Percentiles rank a stretch among this genome's conserved stretches.
phyloP scores from a whole-genome alignment of 495 filamentous ascomycete genomes.

The Lasiosphaeria ovina region DNA sequence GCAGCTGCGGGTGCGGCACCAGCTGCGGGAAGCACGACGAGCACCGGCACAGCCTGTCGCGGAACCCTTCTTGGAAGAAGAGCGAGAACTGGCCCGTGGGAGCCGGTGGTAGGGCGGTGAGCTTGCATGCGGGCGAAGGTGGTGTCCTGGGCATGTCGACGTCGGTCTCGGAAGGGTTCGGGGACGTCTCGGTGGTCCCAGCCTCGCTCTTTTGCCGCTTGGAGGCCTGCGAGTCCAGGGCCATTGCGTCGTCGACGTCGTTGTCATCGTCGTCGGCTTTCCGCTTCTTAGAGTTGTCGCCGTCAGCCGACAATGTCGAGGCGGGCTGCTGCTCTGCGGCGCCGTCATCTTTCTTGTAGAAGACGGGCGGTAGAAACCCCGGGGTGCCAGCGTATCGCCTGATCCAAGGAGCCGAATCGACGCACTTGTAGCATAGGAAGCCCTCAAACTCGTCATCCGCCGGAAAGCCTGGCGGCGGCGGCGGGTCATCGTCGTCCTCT shows the following conservation, averaged over 20 bases:
- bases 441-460: constrained; percentile 82
- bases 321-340: constrained; percentile 9
- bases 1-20: constrained; percentile 65
- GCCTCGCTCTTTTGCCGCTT: constrained; percentile 59
- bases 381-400: constrained; percentile 80
- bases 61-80: constrained; percentile 75
- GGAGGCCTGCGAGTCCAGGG: constrained; percentile 32
- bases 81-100: constrained; percentile 66
- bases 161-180: not conserved
- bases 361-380: constrained; percentile 77
- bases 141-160: not conserved
- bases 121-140: constrained; percentile 34
- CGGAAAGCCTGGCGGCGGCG: constrained; percentile 80
- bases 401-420: constrained; percentile 87
- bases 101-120: constrained; percentile 49
- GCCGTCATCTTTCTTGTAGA: constrained; percentile 25
- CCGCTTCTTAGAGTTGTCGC: constrained; percentile 61
- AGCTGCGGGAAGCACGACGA: constrained; percentile 73
- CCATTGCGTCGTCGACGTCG: constrained; percentile 49
- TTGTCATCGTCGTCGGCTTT: constrained; percentile 65
- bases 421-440: constrained; percentile 92
- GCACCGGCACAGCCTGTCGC: constrained; percentile 74
- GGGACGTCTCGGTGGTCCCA: constrained; percentile 3
- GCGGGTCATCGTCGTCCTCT: constrained; percentile 49
- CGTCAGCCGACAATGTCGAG: constrained; percentile 1